These are phyloP conservation scores for Metschnikowia reukaufii DNA, from an alignment of 805 yeast species.

Conservation along the genomic window DNA sequence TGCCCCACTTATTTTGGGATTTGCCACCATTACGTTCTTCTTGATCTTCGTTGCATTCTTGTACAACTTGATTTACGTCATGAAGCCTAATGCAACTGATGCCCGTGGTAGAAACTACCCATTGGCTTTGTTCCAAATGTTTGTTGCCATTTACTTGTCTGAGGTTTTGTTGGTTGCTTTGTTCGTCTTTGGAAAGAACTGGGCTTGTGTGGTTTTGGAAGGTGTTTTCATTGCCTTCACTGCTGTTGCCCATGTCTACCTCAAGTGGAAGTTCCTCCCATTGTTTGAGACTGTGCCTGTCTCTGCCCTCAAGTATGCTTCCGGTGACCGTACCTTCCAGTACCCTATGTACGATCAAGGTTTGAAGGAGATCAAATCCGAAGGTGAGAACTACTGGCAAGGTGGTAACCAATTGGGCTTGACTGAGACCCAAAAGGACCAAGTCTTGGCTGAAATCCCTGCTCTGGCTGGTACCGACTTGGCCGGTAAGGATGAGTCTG, in stretches of 20 bases:
- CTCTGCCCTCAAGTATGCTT: conserved; percentile 53
- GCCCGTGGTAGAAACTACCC: conserved; percentile 75
- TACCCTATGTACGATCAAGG: conserved; percentile 73
- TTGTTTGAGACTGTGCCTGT: conserved; percentile 69
- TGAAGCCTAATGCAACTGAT: conserved; percentile 55
- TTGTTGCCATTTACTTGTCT: conserved; percentile 69
- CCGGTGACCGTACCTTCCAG: conserved; percentile 40
- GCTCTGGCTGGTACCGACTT: not conserved
- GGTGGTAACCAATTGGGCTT: conserved; percentile 45
- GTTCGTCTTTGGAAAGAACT: conserved; percentile 73
- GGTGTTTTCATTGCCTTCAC: conserved; percentile 59
- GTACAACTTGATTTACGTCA: conserved; percentile 65
- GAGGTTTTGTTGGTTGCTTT: conserved; percentile 69
- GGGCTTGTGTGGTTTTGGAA: conserved; percentile 77
- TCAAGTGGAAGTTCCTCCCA: conserved; percentile 60
- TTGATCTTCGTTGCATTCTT: conserved; percentile 60
- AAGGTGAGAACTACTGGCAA: conserved; percentile 50
- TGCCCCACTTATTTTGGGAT: conserved; percentile 69
- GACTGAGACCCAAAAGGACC: conserved; percentile 17
- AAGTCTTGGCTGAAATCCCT: conserved; percentile 15
- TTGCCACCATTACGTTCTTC: conserved; percentile 57
- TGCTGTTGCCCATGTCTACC: conserved; percentile 56
- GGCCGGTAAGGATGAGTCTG: conserved; percentile 15
- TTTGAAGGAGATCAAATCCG: conserved; percentile 50
- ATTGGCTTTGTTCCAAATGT: conserved; percentile 66